Base-by-base conservation (phyloP, 1,139 yeast species). In the Saccharomycopsis hybrid region DNA sequence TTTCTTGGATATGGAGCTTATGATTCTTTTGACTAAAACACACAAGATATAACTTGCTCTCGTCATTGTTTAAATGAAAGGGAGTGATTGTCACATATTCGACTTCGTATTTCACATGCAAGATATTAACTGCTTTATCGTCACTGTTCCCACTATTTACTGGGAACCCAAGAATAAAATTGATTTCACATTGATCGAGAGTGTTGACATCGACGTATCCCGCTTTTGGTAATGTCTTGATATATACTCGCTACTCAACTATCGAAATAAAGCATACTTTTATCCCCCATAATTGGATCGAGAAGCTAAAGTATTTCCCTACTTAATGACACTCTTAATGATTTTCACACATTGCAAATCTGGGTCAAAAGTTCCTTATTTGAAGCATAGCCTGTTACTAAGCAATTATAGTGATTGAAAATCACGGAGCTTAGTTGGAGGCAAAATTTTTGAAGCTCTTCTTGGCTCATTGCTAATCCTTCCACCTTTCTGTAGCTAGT, bases 211-310 rank as follows among this genome's bases (percentile, higher is more conserved):
- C 82, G 7, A 82, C 77, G 1, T 65, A 55, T 1, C 71, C n/a
- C 69, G 13, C 67, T 63, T 4, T 59, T 51, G 7, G 81, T 63
- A 1, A 80, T 62, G 18, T 65, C 57, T 51, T 71, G 68, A 60
- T 83, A 83, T 30, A 73, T 71, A 0, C 75, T 72, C 0, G 82
- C 70, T 37, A 85, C 80, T 38, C 74, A 68, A 50, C 73, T 68
- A 54, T 73, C 76, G 4, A 84, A n/a, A n/a, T n/a, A n/a, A n/a
- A n/a, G n/a, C n/a, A 75, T 72, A 11, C 85, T 86, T 58, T 82
- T 81, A 62, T 84, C 92, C 1, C 92, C 92, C 78, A 84, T 76
- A 1, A 84, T 85, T 1, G 92, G 89, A 61, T 84, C 92, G 56
- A 83, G 65, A 30, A 83, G 65, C 69, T 81, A 76, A 59, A 62